Evolutionary conservation across 805 yeast species (phyloP).

Genomic region (Zygosaccharomyces rouxii): DNA sequence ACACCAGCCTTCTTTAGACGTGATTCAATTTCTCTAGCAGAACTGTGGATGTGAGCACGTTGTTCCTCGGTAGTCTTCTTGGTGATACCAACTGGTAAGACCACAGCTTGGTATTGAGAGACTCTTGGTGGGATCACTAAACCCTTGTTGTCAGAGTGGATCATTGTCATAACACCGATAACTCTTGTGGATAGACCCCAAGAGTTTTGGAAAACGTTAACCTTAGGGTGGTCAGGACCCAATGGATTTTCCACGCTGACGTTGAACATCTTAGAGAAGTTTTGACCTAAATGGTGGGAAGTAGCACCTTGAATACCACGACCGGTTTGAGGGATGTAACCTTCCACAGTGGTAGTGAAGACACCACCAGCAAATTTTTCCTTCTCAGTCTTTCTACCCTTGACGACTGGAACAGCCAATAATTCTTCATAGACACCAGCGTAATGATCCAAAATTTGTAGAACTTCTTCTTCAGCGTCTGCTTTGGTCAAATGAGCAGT

Average conservation of each 20-base stretch:
- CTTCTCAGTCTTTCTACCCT: slow-evolving; percentile 93
- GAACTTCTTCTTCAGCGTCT: slow-evolving; percentile 79
- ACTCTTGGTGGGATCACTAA: slow-evolving; percentile 96
- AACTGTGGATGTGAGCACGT: slow-evolving; percentile 61
- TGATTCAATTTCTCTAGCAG: slow-evolving; percentile 66
- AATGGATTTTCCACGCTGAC: slow-evolving; percentile 94
- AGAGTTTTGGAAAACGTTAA: slow-evolving; percentile 91
- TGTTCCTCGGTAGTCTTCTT: slow-evolving; percentile 76
- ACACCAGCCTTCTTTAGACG: slow-evolving; percentile 57
- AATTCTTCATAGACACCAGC: slow-evolving; percentile 81
- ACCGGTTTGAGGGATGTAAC: slow-evolving; percentile 96
- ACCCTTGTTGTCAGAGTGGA: slow-evolving; percentile 98
- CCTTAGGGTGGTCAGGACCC: slow-evolving; percentile 80
- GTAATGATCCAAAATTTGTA: slow-evolving; percentile 81
- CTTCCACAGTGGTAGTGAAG: slow-evolving; percentile 94
- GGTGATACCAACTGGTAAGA: slow-evolving; percentile 93
- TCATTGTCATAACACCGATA: slow-evolving; percentile 99
- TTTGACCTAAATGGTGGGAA: slow-evolving; percentile 95
- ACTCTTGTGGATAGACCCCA: slow-evolving; percentile 99
- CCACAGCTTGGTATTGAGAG: slow-evolving; percentile 85
- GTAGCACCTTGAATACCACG: slow-evolving; percentile 99
- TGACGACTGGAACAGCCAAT: slow-evolving; percentile 94
- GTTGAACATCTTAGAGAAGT: slow-evolving; percentile 97
- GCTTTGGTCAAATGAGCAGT: slow-evolving; percentile 87
- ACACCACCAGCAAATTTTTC: slow-evolving; percentile 98